phyloP scores from a whole-genome alignment of 306 rosid genomes.

The Pyrus bretschneideri region DNA sequence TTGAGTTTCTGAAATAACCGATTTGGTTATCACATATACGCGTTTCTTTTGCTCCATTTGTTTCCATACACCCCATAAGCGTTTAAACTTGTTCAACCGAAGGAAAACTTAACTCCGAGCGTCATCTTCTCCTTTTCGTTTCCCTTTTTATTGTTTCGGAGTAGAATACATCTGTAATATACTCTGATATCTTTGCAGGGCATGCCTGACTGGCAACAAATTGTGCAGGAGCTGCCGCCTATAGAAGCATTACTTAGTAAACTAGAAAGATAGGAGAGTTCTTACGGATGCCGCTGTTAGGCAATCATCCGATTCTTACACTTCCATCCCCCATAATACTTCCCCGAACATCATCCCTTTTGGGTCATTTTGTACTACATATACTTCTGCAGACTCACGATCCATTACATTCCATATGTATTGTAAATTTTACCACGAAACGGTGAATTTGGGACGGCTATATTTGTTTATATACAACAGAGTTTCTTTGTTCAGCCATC shows the following conservation, averaged over 20 bases:
- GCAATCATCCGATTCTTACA: not conserved
- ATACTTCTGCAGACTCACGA: not conserved
- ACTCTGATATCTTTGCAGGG: conserved; percentile 50
- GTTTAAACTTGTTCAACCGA: not conserved
- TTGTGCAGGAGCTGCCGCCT: conserved; percentile 75
- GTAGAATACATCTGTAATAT: not conserved
- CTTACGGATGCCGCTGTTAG: conserved; percentile 5
- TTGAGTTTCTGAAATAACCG: not conserved
- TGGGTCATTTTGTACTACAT: not conserved
- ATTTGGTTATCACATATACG: not conserved
- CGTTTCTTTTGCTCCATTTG: not conserved
- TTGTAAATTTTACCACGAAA: not conserved
- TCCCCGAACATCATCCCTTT: not conserved
- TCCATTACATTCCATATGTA: not conserved
- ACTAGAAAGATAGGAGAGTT: conserved; percentile 55
- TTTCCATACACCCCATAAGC: not conserved
- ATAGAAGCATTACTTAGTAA: conserved; percentile 86
- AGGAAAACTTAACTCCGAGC: not conserved
- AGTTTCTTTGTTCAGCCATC: not conserved
- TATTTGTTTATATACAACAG: not conserved
- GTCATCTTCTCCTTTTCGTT: not conserved
- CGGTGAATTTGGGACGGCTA: not conserved
- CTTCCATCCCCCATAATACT: not conserved
- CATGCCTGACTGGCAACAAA: conserved; percentile 93
- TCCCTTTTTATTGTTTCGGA: not conserved